phyloP scores from a whole-genome alignment of 1,284 basidiomycete genomes.

The Ustilago vetiveriae region DNA sequence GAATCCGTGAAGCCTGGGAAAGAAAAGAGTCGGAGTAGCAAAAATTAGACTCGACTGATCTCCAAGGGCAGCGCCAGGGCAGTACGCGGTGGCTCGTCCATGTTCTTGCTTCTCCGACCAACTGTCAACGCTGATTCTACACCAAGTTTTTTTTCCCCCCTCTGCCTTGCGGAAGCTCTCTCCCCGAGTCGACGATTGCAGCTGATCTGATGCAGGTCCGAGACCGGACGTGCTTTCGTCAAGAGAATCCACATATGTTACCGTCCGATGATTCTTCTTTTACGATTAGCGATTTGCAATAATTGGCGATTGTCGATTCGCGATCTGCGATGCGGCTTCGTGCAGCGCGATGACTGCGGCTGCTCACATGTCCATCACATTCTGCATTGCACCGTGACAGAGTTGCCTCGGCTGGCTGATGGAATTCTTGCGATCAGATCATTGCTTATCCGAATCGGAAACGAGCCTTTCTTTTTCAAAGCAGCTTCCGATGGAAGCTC shows the following conservation, averaged over 20 bases:
- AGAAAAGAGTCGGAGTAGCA: not conserved
- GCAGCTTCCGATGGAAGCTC: not conserved
- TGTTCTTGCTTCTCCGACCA: not conserved
- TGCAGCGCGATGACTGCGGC: not conserved
- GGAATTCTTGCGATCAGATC: not conserved
- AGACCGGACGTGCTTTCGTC: not conserved
- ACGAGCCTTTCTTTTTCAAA: not conserved
- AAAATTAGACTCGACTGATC: slow-evolving; percentile 1
- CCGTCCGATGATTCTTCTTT: too few species aligned
- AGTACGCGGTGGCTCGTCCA: too few species aligned
- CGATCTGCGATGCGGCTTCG: not conserved
- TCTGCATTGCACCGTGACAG: not conserved
- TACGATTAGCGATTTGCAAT: too few species aligned
- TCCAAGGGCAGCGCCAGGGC: too few species aligned
- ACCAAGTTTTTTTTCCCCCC: not conserved
- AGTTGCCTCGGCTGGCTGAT: not conserved
- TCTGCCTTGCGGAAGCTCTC: not conserved
- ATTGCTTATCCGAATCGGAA: slow-evolving; percentile 6
- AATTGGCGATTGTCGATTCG: too few species aligned
- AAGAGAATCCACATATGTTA: not conserved
- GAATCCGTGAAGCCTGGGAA: slow-evolving; percentile 14
- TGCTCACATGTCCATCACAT: not conserved
- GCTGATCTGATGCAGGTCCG: not conserved
- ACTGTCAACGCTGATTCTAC: not conserved
- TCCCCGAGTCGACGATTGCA: not conserved